phyloP scores from a whole-genome alignment of 2,329 filamentous ascomycete genomes.

The Stagonosporopsis vannaccii region DNA sequence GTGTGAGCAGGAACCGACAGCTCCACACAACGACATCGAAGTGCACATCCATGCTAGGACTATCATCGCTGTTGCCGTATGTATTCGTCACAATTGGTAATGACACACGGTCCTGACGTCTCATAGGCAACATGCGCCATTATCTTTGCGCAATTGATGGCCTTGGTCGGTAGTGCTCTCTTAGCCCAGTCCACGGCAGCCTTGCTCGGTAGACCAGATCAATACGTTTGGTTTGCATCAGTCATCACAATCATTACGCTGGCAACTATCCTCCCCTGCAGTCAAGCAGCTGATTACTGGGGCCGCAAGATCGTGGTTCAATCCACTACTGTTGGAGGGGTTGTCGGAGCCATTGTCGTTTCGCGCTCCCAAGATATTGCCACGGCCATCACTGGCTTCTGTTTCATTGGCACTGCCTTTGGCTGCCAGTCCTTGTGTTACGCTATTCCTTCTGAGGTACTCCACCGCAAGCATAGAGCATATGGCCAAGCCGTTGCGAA shows the following conservation, averaged over 20 bases:
- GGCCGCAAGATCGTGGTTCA: not conserved
- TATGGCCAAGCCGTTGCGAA: not conserved
- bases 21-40: not conserved
- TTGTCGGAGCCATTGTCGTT: not conserved
- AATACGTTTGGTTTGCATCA: not conserved
- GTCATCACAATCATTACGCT: not conserved
- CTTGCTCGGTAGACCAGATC: not conserved
- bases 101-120: not conserved
- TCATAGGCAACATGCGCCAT: not conserved
- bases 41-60: not conserved
- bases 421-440: constrained; percentile 2
- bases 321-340: not conserved
- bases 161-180: not conserved
- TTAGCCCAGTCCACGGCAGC: not conserved
- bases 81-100: not conserved
- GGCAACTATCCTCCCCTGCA: not conserved
- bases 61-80: not conserved
- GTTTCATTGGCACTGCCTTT: not conserved
- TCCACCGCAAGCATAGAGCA: not conserved
- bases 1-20: no score
- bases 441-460: not conserved
- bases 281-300: constrained; percentile 1
- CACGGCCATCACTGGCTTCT: not conserved
- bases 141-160: not conserved
- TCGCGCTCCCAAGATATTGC: not conserved